Conservation (phyloP, 225 moss, liverwort and hornwort genomes). For the Asterella californica region DNA sequence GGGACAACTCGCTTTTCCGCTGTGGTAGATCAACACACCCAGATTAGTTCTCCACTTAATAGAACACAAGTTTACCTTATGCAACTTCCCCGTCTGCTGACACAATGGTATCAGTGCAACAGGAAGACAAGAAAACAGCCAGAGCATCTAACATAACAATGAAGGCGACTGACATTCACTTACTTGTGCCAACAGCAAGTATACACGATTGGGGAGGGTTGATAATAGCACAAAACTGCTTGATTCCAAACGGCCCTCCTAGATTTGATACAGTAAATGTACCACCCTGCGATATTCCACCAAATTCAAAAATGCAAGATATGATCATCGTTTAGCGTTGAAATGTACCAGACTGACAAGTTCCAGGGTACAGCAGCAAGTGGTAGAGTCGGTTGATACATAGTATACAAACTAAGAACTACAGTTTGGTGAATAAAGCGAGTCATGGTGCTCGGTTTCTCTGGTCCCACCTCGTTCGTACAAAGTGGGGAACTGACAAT, state of each 20-base stretch:
- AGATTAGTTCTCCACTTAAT: too few species aligned
- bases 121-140: background rate
- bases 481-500: background rate
- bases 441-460: background rate
- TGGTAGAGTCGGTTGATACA: background rate
- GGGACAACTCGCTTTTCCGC: slow-evolving; percentile 80
- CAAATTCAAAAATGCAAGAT: background rate
- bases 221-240: slow-evolving; percentile 90
- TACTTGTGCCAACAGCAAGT: slow-evolving; percentile 86
- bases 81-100: background rate
- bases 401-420: background rate
- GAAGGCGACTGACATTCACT: slow-evolving; percentile 1
- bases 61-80: background rate
- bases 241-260: slow-evolving; percentile 78
- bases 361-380: background rate
- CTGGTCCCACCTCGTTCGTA: background rate
- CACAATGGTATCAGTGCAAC: background rate
- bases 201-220: slow-evolving; percentile 88
- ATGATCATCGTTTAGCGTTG: background rate
- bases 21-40: slow-evolving; percentile 21
- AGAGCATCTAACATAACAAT: background rate
- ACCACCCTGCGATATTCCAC: slow-evolving; percentile 57
- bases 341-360: background rate
- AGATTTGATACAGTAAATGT: slow-evolving; percentile 84
- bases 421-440: too few species aligned